These are phyloP conservation scores for Globisporangium recalcitrans DNA, from an alignment of 352 stramenopile genomes.

Conservation along the genomic window DNA sequence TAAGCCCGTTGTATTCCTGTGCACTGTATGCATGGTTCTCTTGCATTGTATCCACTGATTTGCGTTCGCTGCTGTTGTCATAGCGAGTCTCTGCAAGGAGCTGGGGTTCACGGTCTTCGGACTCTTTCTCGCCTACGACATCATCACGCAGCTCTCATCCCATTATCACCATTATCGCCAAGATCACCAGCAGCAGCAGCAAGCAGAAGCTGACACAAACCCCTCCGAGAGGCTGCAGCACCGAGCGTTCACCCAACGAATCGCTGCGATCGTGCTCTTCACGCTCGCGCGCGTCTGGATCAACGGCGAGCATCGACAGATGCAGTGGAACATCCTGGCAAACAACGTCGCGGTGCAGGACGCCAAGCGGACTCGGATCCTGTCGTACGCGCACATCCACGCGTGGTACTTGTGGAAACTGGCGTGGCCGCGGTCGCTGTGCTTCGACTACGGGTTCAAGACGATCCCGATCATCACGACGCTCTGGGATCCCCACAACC, in stretches of 20 bases:
- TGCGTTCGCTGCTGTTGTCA: not conserved
- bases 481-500: constrained; percentile 52
- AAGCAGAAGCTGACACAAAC: not conserved
- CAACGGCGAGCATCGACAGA: constrained; percentile 63
- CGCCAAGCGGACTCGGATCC: constrained; percentile 23
- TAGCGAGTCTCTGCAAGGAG: constrained; percentile 83
- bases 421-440: constrained; percentile 79
- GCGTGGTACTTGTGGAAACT: constrained; percentile 88
- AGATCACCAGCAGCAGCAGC: too few species aligned
- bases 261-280: constrained; percentile 16
- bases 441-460: constrained; percentile 90
- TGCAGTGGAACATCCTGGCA: constrained; percentile 81
- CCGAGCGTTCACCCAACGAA: constrained; percentile 4
- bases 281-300: constrained; percentile 42
- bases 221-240: not conserved
- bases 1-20: not conserved
- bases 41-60: not conserved
- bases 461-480: constrained; percentile 68
- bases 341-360: constrained; percentile 77
- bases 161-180: not conserved
- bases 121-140: constrained; percentile 64
- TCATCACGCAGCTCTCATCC: constrained; percentile 20
- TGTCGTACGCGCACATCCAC: constrained; percentile 87
- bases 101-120: constrained; percentile 82
- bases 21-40: not conserved